These are phyloP conservation scores for Emergomyces pasteurianus DNA, from an alignment of 2,329 filamentous ascomycete genomes.

Conservation along the genomic window DNA sequence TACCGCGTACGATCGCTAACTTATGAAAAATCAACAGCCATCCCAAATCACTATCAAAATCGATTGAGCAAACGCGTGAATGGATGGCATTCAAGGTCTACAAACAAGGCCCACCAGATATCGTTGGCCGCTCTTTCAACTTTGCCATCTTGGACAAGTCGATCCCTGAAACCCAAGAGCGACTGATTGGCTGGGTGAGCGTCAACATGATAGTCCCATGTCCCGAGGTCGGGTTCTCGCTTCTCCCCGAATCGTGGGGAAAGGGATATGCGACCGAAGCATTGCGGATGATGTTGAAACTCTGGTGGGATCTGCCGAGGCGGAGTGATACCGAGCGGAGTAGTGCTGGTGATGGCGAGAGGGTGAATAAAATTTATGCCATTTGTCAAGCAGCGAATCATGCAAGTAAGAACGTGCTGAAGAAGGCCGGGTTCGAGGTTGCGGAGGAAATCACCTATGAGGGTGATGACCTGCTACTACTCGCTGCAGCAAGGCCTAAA, in stretches of 20 bases:
- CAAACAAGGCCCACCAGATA: slow-evolving; percentile 8
- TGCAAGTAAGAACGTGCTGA: background rate
- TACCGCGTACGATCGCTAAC: background rate
- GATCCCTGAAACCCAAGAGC: background rate
- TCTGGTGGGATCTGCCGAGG: slow-evolving; percentile 17
- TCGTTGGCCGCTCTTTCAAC: slow-evolving; percentile 14
- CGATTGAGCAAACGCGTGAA: slow-evolving; percentile 14
- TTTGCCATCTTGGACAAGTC: slow-evolving; percentile 6
- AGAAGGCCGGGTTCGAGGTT: background rate
- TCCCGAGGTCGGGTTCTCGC: slow-evolving; percentile 17
- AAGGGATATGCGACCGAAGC: slow-evolving; percentile 20
- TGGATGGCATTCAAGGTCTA: slow-evolving; percentile 17
- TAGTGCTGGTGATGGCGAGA: background rate
- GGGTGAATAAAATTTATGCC: background rate
- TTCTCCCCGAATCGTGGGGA: slow-evolving; percentile 16
- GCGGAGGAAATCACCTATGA: background rate
- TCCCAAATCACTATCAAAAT: slow-evolving; percentile 14
- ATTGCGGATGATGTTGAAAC: slow-evolving; percentile 12
- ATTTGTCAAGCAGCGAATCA: background rate
- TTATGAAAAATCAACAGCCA: slow-evolving; percentile 7
- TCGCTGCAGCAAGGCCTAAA: background rate
- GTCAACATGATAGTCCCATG: slow-evolving; percentile 13
- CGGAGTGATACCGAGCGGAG: background rate
- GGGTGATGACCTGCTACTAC: background rate
- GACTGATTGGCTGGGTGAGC: slow-evolving; percentile 15